phyloP scores from a whole-genome alignment of 768 basidiomycete species.

The Crassisporium funariophilum region DNA sequence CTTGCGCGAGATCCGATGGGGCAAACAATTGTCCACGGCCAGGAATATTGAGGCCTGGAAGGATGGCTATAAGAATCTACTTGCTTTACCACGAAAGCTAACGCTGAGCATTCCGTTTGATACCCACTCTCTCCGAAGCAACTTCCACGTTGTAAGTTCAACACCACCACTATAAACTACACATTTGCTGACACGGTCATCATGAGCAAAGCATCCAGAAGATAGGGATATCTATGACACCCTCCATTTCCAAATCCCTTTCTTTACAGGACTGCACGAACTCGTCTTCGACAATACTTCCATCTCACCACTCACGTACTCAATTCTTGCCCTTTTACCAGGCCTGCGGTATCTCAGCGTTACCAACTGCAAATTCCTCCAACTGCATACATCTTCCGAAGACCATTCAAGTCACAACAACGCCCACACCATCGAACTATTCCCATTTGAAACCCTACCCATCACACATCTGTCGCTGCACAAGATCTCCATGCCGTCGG shows the following conservation, averaged over 20 bases:
- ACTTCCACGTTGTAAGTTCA: slow-evolving; percentile 1
- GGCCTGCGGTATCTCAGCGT: slow-evolving; percentile 25
- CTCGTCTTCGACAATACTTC: slow-evolving; percentile 23
- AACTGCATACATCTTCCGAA: slow-evolving; percentile 10
- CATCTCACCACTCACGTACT: slow-evolving; percentile 28
- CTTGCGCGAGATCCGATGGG: slow-evolving; percentile 27
- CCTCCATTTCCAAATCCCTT: slow-evolving; percentile 20
- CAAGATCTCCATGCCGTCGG: slow-evolving; percentile 6
- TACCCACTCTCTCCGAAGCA: slow-evolving; percentile 4
- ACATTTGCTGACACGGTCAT: too few species aligned
- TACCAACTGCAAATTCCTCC: slow-evolving; percentile 22
- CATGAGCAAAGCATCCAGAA: too few species aligned
- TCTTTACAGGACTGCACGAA: slow-evolving; percentile 25
- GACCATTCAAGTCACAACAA: not conserved
- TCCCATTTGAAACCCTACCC: slow-evolving; percentile 16
- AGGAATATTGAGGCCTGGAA: slow-evolving; percentile 28
- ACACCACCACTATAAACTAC: too few species aligned
- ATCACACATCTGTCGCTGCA: slow-evolving; percentile 21
- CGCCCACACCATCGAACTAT: slow-evolving; percentile 1
- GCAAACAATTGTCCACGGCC: slow-evolving; percentile 16
- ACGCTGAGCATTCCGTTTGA: slow-evolving; percentile 26
- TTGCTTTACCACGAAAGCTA: slow-evolving; percentile 20
- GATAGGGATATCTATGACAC: slow-evolving; percentile 25
- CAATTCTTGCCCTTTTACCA: slow-evolving; percentile 23
- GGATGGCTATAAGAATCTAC: slow-evolving; percentile 11